These are phyloP conservation scores for Fomitopsis palustris DNA, from an alignment of 1,284 basidiomycete species.

Conservation along the genomic window DNA sequence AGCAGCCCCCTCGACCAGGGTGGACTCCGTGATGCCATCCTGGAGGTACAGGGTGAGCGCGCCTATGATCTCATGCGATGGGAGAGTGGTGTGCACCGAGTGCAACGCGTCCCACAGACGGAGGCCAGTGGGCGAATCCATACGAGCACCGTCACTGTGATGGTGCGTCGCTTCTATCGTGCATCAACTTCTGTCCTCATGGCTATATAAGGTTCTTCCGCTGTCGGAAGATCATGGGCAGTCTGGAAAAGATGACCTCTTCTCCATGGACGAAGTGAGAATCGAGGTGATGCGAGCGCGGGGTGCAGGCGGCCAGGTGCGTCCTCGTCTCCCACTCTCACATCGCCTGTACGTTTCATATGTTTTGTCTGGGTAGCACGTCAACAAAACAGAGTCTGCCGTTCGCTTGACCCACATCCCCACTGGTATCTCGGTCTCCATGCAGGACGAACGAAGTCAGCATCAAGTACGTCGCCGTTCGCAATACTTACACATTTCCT, in stretches of 20 bases:
- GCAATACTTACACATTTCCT: background rate
- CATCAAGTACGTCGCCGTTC: slow-evolving; percentile 63
- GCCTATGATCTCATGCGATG: slow-evolving; percentile 81
- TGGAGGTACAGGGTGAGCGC: slow-evolving; percentile 78
- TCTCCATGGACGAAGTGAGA: slow-evolving; percentile 85
- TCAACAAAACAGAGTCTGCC: slow-evolving; percentile 98
- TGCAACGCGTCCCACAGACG: slow-evolving; percentile 91
- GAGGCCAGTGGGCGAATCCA: slow-evolving; percentile 87
- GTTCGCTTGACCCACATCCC: slow-evolving; percentile 95
- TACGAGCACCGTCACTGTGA: slow-evolving; percentile 87
- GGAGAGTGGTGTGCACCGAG: slow-evolving; percentile 95
- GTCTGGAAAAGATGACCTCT: slow-evolving; percentile 46
- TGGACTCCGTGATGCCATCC: slow-evolving; percentile 80
- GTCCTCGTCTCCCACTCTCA: slow-evolving; percentile 9
- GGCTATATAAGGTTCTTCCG: slow-evolving; percentile 66
- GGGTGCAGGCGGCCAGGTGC: slow-evolving; percentile 94
- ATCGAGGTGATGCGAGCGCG: slow-evolving; percentile 93
- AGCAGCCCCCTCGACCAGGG: slow-evolving; percentile 54
- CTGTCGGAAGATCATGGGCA: slow-evolving; percentile 57
- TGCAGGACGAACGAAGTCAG: slow-evolving; percentile 97
- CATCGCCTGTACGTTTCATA: too few species aligned
- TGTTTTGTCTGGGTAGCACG: slow-evolving; percentile 58
- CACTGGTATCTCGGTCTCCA: slow-evolving; percentile 92
- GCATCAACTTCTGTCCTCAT: background rate
- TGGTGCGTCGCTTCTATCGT: slow-evolving; percentile 50